Conservation (phyloP, 805 yeast species). For the Yarrowia divulgata region DNA sequence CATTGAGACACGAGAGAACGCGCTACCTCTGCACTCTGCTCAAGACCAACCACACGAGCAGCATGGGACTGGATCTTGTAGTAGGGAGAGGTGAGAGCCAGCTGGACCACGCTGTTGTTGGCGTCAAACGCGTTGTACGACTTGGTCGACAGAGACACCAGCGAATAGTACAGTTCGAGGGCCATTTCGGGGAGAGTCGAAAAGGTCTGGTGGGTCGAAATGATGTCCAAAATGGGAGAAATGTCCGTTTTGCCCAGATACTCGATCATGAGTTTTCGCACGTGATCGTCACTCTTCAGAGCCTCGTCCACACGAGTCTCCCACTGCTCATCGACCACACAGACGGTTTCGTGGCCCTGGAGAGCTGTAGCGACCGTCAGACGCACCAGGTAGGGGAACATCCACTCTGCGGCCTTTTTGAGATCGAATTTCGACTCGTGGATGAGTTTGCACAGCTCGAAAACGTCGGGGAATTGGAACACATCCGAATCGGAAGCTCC, state of each 20-base stretch:
- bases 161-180: constrained; percentile 27
- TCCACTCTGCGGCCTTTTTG: constrained; percentile 52
- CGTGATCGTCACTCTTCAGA: constrained; percentile 64
- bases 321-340: constrained; percentile 80
- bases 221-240: constrained; percentile 47
- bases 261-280: constrained; percentile 50
- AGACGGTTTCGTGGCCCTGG: constrained; percentile 58
- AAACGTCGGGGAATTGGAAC: constrained; percentile 12
- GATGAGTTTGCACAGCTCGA: constrained; percentile 26
- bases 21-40: constrained; percentile 8
- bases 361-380: constrained; percentile 72
- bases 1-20: background rate
- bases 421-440: constrained; percentile 41
- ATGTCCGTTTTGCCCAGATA: constrained; percentile 42
- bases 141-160: constrained; percentile 29
- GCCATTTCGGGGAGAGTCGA: constrained; percentile 1
- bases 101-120: constrained; percentile 22
- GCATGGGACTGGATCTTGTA: constrained; percentile 20
- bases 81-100: constrained; percentile 31
- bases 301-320: constrained; percentile 70
- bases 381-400: constrained; percentile 58
- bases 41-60: constrained; percentile 24
- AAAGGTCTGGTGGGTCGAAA: constrained; percentile 46
- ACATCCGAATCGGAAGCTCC: background rate
- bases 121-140: constrained; percentile 19